Conservation (phyloP, 2,329 filamentous ascomycete species). For the Fusarium proliferatum region DNA sequence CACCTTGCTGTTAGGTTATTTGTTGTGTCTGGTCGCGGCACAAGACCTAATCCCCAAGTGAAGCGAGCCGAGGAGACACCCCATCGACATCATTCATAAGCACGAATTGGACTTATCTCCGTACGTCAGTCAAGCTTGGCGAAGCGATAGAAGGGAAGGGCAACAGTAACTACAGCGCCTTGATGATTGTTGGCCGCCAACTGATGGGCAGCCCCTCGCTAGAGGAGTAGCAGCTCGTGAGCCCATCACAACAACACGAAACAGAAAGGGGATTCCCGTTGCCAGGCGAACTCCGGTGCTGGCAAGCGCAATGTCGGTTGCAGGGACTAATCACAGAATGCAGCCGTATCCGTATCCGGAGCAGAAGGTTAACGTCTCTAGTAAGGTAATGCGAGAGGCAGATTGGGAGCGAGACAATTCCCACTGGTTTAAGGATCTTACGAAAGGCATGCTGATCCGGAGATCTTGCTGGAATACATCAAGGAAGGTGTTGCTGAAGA, state of each 20-base stretch:
- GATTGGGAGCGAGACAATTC: neutral
- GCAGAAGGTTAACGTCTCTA: too few relatives aligned
- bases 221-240: too few relatives aligned
- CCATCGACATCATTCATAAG: neutral
- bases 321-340: accelerated
- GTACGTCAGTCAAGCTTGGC: too few relatives aligned
- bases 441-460: neutral
- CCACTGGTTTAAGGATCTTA: neutral
- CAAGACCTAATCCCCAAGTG: neutral
- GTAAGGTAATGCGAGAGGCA: accelerated
- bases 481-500: neutral
- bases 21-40: neutral
- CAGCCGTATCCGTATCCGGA: too few relatives aligned
- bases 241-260: too few relatives aligned
- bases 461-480: neutral
- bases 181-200: neutral
- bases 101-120: neutral
- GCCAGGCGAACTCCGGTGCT: neutral
- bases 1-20: accelerated
- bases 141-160: accelerated
- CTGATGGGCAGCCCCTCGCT: neutral
- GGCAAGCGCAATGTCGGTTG: neutral
- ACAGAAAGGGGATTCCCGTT: neutral
- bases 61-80: accelerated
- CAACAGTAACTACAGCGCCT: too few relatives aligned